These are phyloP conservation scores for Pythium dissotocum DNA, from an alignment of 352 stramenopile species.

Conservation along the genomic window DNA sequence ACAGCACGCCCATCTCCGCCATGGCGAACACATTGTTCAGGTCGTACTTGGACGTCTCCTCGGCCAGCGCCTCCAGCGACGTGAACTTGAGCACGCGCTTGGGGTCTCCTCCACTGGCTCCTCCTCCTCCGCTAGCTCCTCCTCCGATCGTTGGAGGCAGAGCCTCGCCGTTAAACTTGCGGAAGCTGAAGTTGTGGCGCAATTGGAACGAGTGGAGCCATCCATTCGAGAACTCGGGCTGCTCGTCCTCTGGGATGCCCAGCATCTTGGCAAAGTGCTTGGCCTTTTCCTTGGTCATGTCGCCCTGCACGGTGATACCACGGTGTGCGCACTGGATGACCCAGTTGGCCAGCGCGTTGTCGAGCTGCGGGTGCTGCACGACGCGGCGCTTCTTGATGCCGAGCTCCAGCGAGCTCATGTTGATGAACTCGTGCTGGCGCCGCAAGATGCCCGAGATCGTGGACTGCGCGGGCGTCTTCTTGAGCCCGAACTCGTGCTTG, in stretches of 20 bases:
- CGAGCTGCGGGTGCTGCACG: conserved; percentile 76
- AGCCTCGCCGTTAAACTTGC: conserved; percentile 73
- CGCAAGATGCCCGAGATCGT: conserved; percentile 84
- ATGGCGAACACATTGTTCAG: conserved; percentile 74
- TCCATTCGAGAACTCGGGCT: conserved; percentile 81
- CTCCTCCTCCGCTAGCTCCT: conserved; percentile 50
- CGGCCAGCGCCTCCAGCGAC: conserved; percentile 57
- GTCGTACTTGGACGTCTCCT: conserved; percentile 76
- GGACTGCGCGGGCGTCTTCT: conserved; percentile 80
- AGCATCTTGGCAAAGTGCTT: conserved; percentile 85
- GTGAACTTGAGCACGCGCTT: conserved; percentile 68
- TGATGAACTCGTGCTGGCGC: conserved; percentile 83
- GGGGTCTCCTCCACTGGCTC: conserved; percentile 36
- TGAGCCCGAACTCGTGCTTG: conserved; percentile 83
- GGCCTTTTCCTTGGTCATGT: conserved; percentile 86
- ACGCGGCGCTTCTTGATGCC: conserved; percentile 84
- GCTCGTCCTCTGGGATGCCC: conserved; percentile 68
- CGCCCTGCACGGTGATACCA: conserved; percentile 76
- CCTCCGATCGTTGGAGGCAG: conserved; percentile 8
- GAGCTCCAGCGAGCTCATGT: conserved; percentile 80
- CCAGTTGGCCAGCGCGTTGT: conserved; percentile 83
- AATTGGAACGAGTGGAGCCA: conserved; percentile 82
- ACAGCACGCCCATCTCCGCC: conserved; percentile 74
- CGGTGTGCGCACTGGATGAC: conserved; percentile 83
- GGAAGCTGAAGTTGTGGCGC: conserved; percentile 84